These are phyloP conservation scores for Protomyces arabidopsidicola DNA, from an alignment of 1,139 yeast species.

Conservation along the genomic window DNA sequence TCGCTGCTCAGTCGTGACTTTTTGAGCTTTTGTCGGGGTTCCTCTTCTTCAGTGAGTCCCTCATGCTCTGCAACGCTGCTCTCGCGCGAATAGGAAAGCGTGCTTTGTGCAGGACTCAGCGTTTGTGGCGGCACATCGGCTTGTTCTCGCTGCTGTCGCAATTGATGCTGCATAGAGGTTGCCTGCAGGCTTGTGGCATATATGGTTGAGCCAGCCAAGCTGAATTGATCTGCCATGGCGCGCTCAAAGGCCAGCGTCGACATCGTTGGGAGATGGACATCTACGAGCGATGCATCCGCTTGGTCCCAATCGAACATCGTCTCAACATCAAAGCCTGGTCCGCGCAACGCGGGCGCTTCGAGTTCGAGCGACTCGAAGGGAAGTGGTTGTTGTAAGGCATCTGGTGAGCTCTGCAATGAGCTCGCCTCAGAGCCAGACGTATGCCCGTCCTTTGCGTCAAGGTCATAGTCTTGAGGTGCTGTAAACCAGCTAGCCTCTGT, in stretches of 20 bases:
- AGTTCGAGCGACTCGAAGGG: neutral
- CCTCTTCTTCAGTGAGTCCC: neutral
- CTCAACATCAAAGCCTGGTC: conserved; percentile 5
- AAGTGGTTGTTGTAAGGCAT: neutral
- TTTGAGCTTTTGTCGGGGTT: neutral
- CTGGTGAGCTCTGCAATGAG: conserved; percentile 15
- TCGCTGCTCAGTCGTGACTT: neutral
- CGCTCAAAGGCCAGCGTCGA: neutral
- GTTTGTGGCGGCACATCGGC: neutral
- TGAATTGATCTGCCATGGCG: neutral
- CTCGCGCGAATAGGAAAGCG: neutral
- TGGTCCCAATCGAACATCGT: conserved; percentile 25
- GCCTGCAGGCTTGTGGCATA: neutral
- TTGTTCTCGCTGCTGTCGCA: neutral
- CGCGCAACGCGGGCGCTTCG: conserved; percentile 5
- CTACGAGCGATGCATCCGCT: conserved; percentile 10
- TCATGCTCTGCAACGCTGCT: neutral
- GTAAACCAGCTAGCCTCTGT: neutral
- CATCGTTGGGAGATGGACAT: neutral
- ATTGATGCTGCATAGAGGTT: neutral
- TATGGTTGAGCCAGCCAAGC: neutral
- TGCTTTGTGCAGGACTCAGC: neutral
- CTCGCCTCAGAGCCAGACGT: neutral
- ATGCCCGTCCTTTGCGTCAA: neutral
- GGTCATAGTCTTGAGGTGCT: neutral